phyloP scores from a whole-genome alignment of 2,329 filamentous ascomycete species.

The Ophiocordyceps camponoti-saundersi region DNA sequence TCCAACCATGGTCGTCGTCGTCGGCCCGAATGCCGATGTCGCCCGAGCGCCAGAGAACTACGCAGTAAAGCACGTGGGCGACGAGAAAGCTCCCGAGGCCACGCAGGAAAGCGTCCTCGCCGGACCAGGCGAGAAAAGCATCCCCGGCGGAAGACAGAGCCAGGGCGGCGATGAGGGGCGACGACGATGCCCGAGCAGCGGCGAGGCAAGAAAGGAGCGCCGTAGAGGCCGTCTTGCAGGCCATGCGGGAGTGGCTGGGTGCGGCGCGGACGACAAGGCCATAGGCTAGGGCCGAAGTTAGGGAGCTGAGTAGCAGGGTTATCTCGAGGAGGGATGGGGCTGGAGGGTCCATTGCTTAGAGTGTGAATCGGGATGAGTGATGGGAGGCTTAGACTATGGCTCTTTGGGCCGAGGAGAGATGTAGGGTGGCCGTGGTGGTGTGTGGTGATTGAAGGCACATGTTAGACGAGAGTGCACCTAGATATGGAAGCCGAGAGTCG shows the following conservation, averaged over 20 bases:
- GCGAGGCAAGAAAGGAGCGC: slow-evolving; percentile 11
- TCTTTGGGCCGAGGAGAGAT: neutral
- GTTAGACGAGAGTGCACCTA: no score
- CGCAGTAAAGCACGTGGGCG: slow-evolving; percentile 16
- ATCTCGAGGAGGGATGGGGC: neutral
- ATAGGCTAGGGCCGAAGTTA: slow-evolving; percentile 4
- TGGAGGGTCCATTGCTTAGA: neutral
- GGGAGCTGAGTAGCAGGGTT: neutral
- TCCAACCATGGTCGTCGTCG: slow-evolving; percentile 3
- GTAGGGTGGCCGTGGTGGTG: neutral
- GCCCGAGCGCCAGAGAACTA: slow-evolving; percentile 8
- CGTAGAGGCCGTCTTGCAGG: slow-evolving; percentile 14
- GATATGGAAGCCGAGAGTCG: no score
- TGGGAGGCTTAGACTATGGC: no score
- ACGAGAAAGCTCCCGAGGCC: slow-evolving; percentile 16
- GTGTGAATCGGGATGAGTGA: no score
- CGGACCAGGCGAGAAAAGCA: slow-evolving; percentile 17
- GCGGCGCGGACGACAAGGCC: slow-evolving; percentile 4
- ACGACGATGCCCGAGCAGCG: slow-evolving; percentile 3
- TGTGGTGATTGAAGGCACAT: no score
- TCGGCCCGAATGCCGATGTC: slow-evolving; percentile 3
- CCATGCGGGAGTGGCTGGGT: slow-evolving; percentile 12
- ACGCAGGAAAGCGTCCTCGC: slow-evolving; percentile 13
- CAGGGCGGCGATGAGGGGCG: slow-evolving; percentile 10
- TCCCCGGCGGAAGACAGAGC: slow-evolving; percentile 16